A percentile compares a stretch with the other conserved stretches of the same genome.
Conservation (phyloP, 2,329 filamentous ascomycete genomes). For the Colletotrichum horii region DNA sequence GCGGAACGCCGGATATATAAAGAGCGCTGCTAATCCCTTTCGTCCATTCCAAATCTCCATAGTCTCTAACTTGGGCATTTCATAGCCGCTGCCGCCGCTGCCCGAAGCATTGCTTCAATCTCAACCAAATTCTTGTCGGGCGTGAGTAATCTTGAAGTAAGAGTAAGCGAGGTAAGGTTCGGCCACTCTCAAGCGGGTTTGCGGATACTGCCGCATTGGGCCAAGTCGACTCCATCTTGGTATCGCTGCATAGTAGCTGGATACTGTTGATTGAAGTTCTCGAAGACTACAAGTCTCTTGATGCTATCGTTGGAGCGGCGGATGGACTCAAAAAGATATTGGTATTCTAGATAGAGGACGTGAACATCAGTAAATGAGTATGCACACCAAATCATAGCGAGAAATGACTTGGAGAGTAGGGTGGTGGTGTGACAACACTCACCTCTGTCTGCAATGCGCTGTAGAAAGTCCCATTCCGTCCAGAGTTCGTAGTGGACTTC, state of each 20-base stretch:
- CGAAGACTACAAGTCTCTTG: conserved; percentile 31
- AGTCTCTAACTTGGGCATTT: conserved; percentile 36
- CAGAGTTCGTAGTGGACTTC: conserved; percentile 37
- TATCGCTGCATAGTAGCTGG: conserved; percentile 24
- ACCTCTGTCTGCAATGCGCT: conserved; percentile 22
- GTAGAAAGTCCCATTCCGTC: conserved; percentile 30
- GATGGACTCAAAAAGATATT: conserved; percentile 3
- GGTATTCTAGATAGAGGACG: neutral
- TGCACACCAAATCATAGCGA: neutral
- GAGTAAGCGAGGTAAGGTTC: conserved; percentile 33
- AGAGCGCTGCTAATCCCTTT: conserved; percentile 34
- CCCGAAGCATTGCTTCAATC: conserved; percentile 28
- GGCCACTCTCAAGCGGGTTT: conserved; percentile 30
- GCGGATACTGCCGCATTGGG: conserved; percentile 19
- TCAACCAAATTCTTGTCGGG: conserved; percentile 21
- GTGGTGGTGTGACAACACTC: conserved; percentile 10
- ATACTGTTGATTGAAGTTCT: conserved; percentile 37
- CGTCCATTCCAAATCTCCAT: conserved; percentile 40
- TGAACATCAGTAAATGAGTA: neutral
- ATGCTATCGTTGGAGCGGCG: conserved; percentile 5
- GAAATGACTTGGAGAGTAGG: neutral
- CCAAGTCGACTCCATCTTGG: neutral
- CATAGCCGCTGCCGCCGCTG: conserved; percentile 29
- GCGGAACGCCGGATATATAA: conserved; percentile 29
- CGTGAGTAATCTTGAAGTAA: conserved; percentile 33